phyloP scores from a whole-genome alignment of 2,329 filamentous ascomycete species.

The Aureobasidium sp. region DNA sequence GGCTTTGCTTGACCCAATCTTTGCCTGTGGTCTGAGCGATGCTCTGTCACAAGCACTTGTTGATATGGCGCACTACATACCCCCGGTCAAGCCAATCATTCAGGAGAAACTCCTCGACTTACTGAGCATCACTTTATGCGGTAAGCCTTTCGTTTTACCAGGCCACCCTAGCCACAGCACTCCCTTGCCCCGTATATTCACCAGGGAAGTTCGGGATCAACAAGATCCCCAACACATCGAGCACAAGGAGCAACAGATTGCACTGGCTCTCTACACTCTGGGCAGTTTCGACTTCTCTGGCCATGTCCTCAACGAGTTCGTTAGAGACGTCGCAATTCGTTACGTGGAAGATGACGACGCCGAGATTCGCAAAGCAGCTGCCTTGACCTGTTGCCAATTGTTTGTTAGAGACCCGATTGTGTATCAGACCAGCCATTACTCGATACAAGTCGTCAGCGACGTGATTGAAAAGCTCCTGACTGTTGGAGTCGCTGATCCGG shows the following conservation, averaged over 20 bases:
- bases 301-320: slow-evolving; percentile 95
- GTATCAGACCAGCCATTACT: slow-evolving; percentile 94
- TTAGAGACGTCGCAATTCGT: slow-evolving; percentile 93
- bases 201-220: slow-evolving; percentile 60
- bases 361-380: slow-evolving; percentile 87
- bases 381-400: slow-evolving; percentile 93
- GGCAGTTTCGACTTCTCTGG: slow-evolving; percentile 96
- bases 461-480: slow-evolving; percentile 96
- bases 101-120: slow-evolving; percentile 92
- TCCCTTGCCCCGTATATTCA: slow-evolving; percentile 71
- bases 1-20: slow-evolving; percentile 88
- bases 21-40: slow-evolving; percentile 88
- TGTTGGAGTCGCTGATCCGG: slow-evolving; percentile 84
- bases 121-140: slow-evolving; percentile 87
- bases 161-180: slow-evolving; percentile 87
- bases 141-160: slow-evolving; percentile 83
- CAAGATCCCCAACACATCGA: slow-evolving; percentile 79
- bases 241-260: slow-evolving; percentile 75
- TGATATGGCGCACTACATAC: slow-evolving; percentile 98
- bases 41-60: slow-evolving; percentile 92
- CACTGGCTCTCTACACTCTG: slow-evolving; percentile 84
- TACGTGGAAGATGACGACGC: slow-evolving; percentile 96
- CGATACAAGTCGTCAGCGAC: slow-evolving; percentile 92
- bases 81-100: slow-evolving; percentile 84
- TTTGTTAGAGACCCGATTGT: slow-evolving; percentile 96